Conservation (phyloP, 2,329 filamentous ascomycete species). For the Aspergillus japonicus region DNA sequence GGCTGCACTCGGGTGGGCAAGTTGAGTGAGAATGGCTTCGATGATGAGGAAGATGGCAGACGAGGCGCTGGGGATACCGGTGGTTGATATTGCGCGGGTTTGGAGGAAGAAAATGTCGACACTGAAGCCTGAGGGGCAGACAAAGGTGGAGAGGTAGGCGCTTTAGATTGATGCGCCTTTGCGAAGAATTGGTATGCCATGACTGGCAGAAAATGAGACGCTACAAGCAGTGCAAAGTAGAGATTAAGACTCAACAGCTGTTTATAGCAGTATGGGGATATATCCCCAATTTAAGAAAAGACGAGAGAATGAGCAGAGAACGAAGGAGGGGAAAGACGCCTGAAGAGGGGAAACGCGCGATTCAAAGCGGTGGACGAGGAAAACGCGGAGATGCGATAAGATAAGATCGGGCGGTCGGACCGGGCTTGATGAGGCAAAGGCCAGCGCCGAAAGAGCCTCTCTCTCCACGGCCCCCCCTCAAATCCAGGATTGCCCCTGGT, state of each 20-base stretch:
- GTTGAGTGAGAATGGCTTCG: conserved; percentile 17
- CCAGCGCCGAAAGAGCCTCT: conserved; percentile 18
- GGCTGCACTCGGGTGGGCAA: conserved; percentile 24
- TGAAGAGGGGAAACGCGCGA: conserved; percentile 7
- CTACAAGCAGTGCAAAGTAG: background rate
- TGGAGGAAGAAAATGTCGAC: conserved; percentile 16
- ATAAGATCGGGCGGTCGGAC: conserved; percentile 26
- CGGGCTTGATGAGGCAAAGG: conserved; percentile 10
- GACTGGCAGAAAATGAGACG: background rate
- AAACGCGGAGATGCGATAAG: conserved; percentile 40
- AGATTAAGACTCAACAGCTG: background rate
- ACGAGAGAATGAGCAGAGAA: background rate
- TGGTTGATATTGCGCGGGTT: conserved; percentile 21
- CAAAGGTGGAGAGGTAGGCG: conserved; percentile 24
- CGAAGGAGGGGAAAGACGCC: conserved; percentile 6
- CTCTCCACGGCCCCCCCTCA: conserved; percentile 3
- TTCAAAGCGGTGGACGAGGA: conserved; percentile 9
- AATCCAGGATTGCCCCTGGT: conserved; percentile 7
- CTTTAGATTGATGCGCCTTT: conserved; percentile 31
- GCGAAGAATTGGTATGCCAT: conserved; percentile 43
- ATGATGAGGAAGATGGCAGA: conserved; percentile 27
- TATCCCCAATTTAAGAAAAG: background rate
- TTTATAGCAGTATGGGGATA: background rate
- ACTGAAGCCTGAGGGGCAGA: conserved; percentile 20
- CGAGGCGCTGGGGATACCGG: conserved; percentile 34